Conservation (phyloP, 148 eudicot species). For the Salicornia ramosissima region DNA sequence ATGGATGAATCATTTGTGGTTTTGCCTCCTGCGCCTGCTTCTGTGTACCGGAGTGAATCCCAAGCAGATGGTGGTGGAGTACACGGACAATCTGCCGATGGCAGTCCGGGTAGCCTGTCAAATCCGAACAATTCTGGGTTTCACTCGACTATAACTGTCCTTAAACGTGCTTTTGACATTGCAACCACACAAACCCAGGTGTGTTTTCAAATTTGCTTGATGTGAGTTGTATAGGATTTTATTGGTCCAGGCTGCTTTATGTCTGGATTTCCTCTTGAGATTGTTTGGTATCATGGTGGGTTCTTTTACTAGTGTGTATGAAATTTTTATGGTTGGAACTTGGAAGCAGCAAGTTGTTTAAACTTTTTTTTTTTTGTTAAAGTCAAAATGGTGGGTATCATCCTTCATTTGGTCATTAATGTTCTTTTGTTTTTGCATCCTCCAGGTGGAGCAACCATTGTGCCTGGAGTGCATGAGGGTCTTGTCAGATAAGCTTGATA, state of each 20-base stretch:
- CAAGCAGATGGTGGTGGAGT: slow-evolving; percentile 54
- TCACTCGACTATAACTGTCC: slow-evolving; percentile 74
- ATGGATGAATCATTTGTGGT: slow-evolving; percentile 99
- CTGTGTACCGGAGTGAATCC: slow-evolving; percentile 78
- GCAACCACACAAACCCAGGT: slow-evolving; percentile 91
- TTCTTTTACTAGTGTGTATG: neutral
- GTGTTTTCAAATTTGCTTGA: neutral
- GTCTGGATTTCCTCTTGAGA: slow-evolving; percentile 3
- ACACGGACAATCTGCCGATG: slow-evolving; percentile 49
- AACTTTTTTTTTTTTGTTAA: neutral
- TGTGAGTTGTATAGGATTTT: neutral
- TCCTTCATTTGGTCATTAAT: neutral
- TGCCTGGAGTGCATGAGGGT: slow-evolving; percentile 98
- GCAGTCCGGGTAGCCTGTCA: slow-evolving; percentile 39
- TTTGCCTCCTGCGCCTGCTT: slow-evolving; percentile 95
- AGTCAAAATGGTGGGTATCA: neutral
- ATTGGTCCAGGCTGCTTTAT: neutral
- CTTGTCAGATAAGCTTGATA: slow-evolving; percentile 91
- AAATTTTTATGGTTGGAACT: neutral
- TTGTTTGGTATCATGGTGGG: neutral
- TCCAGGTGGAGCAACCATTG: slow-evolving; percentile 90
- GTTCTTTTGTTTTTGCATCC: slow-evolving; percentile 14
- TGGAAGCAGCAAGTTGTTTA: slow-evolving; percentile 1
- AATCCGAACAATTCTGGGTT: slow-evolving; percentile 81
- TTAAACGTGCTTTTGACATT: slow-evolving; percentile 88